phyloP scores from a whole-genome alignment of 352 stramenopile species.

The Globisporangium canariense region DNA sequence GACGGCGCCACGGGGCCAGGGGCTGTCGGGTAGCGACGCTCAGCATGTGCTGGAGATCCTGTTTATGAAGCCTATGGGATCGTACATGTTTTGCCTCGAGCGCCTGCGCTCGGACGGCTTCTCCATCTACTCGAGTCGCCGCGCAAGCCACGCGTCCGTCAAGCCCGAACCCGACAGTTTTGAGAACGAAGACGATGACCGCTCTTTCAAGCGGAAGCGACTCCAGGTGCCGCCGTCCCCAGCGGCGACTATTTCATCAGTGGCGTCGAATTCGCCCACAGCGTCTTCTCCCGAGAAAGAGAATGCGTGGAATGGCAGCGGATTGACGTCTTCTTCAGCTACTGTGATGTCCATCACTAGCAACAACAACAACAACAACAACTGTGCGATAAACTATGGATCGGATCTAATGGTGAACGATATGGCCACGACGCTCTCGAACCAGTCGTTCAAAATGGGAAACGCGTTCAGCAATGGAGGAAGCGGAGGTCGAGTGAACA shows the following conservation, averaged over 20 bases:
- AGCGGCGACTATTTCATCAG: constrained; percentile 23
- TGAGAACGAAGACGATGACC: constrained; percentile 45
- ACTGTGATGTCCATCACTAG: neutral
- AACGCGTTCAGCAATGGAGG: constrained; percentile 23
- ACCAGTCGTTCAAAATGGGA: constrained; percentile 34
- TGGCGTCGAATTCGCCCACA: constrained; percentile 31
- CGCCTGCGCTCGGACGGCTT: constrained; percentile 72
- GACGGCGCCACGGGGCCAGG: constrained; percentile 71
- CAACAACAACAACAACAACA: neutral
- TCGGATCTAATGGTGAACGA: constrained; percentile 17
- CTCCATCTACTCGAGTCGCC: constrained; percentile 75
- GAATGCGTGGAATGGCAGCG: constrained; percentile 10
- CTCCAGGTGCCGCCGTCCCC: constrained; percentile 31
- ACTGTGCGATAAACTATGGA: constrained; percentile 18
- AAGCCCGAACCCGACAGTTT: constrained; percentile 58
- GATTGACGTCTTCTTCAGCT: neutral
- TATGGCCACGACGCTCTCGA: constrained; percentile 7
- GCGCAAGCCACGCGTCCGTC: constrained; percentile 53
- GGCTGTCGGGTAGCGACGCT: constrained; percentile 68
- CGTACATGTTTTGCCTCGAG: constrained; percentile 80
- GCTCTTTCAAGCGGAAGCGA: constrained; percentile 60
- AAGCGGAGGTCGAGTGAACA: neutral
- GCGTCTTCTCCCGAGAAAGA: constrained; percentile 47
- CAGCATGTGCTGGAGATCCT: constrained; percentile 77
- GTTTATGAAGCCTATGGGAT: constrained; percentile 83